A percentile compares a stretch with the other conserved stretches of the same genome.
Evolutionary conservation across 1,284 basidiomycete genomes (phyloP).

Genomic region (Xerocomus amazonicus): DNA sequence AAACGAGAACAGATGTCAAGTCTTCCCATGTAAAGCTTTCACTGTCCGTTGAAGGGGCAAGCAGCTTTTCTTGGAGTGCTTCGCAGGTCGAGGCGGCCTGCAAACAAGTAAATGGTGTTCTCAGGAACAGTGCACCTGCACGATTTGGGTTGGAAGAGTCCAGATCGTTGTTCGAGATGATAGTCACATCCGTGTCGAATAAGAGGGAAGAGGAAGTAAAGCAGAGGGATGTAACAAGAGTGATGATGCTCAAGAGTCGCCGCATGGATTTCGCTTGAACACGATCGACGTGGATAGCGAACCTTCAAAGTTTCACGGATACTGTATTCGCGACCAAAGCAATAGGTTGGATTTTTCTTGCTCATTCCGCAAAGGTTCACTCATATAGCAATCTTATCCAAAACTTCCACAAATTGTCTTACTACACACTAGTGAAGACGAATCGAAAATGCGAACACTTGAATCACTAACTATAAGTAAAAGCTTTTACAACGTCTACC

Average conservation of each 20-base stretch:
- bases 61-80: conserved; percentile 14
- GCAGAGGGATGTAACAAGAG: background rate
- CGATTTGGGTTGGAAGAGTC: conserved; percentile 14
- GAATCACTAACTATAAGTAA: too few relatives aligned
- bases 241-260: background rate
- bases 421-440: too few relatives aligned
- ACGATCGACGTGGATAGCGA: too few relatives aligned
- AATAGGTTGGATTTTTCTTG: too few relatives aligned
- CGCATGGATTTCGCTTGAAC: background rate
- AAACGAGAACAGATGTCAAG: conserved; percentile 6
- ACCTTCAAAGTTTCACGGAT: too few relatives aligned
- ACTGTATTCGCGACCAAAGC: too few relatives aligned
- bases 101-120: conserved; percentile 11
- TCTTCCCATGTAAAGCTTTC: conserved; percentile 8
- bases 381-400: too few relatives aligned
- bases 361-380: too few relatives aligned
- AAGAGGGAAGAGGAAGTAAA: background rate
- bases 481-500: too few relatives aligned
- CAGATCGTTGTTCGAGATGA: conserved; percentile 21
- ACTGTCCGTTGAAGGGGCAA: conserved; percentile 4
- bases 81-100: conserved; percentile 6
- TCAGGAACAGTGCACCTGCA: conserved; percentile 11
- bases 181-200: conserved; percentile 11
- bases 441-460: too few relatives aligned
- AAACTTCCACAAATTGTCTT: too few relatives aligned